These are phyloP conservation scores for Rosa chinensis DNA, from an alignment of 306 rosid genomes.

Conservation along the genomic window DNA sequence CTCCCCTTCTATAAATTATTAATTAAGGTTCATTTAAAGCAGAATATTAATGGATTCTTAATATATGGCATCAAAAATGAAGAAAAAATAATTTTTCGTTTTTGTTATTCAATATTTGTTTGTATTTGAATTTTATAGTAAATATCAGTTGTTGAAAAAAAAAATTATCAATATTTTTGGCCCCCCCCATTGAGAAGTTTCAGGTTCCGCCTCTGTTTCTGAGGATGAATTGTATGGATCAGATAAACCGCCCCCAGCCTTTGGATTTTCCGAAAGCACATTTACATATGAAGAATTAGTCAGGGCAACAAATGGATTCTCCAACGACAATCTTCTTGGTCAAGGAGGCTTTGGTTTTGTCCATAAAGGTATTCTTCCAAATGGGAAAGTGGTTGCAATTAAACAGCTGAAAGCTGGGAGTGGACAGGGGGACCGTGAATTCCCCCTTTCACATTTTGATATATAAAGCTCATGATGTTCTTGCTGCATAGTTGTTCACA, in stretches of 20 bases:
- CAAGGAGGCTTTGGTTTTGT: constrained; percentile 73
- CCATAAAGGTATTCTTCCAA: constrained; percentile 62
- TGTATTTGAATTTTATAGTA: too few relatives aligned
- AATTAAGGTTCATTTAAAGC: too few relatives aligned
- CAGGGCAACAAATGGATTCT: constrained; percentile 54
- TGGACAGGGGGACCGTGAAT: constrained; percentile 68
- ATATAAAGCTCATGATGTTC: not conserved
- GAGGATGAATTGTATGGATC: too few relatives aligned
- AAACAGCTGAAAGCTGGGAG: constrained; percentile 64
- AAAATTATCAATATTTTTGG: too few relatives aligned
- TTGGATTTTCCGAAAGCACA: constrained; percentile 38
- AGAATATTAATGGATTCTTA: too few relatives aligned
- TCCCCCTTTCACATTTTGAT: constrained; percentile 21
- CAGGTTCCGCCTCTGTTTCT: too few relatives aligned
- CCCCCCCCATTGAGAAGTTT: too few relatives aligned
- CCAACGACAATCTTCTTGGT: constrained; percentile 52
- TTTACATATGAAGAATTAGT: constrained; percentile 54
- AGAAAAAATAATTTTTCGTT: too few relatives aligned
- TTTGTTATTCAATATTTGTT: too few relatives aligned
- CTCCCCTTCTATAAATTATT: too few relatives aligned
- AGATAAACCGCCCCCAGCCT: constrained; percentile 29
- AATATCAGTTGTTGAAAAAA: too few relatives aligned
- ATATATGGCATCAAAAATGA: too few relatives aligned
- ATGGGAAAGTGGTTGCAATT: constrained; percentile 62
- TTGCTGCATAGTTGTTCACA: not conserved